Evolutionary conservation across 177 flowering plant species (phyloP), one percentile per base, ranked within the genome.

Genomic region (Vitis hybrid): DNA sequence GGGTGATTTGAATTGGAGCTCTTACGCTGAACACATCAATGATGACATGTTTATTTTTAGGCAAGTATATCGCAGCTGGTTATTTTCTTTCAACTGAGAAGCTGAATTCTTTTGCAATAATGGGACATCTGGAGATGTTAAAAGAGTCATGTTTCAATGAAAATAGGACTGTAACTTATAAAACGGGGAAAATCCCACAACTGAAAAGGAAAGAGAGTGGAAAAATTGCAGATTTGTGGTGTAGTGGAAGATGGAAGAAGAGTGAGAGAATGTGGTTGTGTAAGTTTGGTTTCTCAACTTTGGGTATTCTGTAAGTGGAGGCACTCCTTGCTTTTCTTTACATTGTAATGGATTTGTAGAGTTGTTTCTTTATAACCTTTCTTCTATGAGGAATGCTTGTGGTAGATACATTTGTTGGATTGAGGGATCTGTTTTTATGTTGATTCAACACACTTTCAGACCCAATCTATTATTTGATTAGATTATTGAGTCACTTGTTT

Each of bases 1-100:
- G 87, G 77, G 80, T 89, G 51, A 53, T 70, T 66, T 89, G 71
- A 76, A 48, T 33, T 29, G 48, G 59, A 29, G 53, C 56, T 5
- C 15, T 18, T 5, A 4, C 4, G 7, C 39, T 33, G 39, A 33
- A 33, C 39, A 33, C 21, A 26, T 50, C 10, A 56, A 33, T 33
- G 57, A 56, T 22, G 16, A 45, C 29, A 33, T 67, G 14, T 66
- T 64, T 67, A 16, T 26, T 51, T 29, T 70, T 19, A 11, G 70
- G 45, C 18, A 50, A 67, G 71, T 53, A 56, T 59, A 12, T 48
- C 51, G 65, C 70, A 74, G 72, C 60, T 51, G 55, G 39, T 62
- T n/a, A 14, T 69, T 31, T 62, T 61, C 33, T 39, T 31, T 9
- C 45, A 62, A 26, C 15, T 5, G n/a, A 15, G 26, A 48, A 33